Evolutionary conservation across 176 grass and related monocot genomes (phyloP).

Genomic region (Hordeum vulgare): MorexV3_pseudomolecules_assembly NC_058523.1:522287555-522288054

Average conservation of each 20-base stretch:
- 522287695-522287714: neutral
- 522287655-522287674: neutral
- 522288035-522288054: neutral
- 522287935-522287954: neutral
- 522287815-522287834: conserved; percentile 15
- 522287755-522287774: conserved; percentile 47
- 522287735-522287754: conserved; percentile 36
- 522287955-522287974: neutral
- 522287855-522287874: neutral
- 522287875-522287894: neutral
- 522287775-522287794: conserved; percentile 24
- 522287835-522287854: neutral
- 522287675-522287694: neutral
- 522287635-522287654: fast-evolving
- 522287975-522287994: neutral
- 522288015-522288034: conserved; percentile 10
- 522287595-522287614: no score
- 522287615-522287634: neutral
- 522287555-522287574: no score
- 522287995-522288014: neutral
- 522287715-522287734: neutral
- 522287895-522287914: no score
- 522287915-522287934: neutral
- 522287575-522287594: no score
- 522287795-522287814: conserved; percentile 24